Percentiles rank a stretch among this genome's conserved stretches.
Evolutionary conservation across 1,284 basidiomycete genomes (phyloP).

Genomic region (Kalmanozyma brasiliensis): DNA sequence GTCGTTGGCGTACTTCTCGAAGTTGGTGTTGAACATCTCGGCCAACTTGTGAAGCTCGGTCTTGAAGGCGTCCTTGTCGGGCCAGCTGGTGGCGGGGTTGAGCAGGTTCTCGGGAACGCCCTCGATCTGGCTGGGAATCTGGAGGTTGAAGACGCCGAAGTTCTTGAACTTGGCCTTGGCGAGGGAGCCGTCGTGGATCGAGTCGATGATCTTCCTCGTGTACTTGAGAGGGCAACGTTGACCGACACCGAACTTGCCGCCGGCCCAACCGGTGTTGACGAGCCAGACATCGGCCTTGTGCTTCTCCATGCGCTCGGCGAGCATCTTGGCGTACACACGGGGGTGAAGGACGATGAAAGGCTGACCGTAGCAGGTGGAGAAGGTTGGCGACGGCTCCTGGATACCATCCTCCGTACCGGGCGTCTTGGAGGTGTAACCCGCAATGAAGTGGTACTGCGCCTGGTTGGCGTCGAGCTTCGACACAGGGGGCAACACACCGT

Average conservation of each 20-base stretch:
- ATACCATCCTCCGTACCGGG: constrained; percentile 99
- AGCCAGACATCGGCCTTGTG: constrained; percentile 95
- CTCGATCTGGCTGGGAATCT: constrained; percentile 57
- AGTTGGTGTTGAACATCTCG: constrained; percentile 67
- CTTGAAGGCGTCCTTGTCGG: constrained; percentile 59
- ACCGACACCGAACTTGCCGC: constrained; percentile 85
- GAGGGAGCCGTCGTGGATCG: constrained; percentile 93
- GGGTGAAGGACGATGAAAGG: constrained; percentile 96
- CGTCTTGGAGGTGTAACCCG: constrained; percentile 83
- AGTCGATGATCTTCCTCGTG: constrained; percentile 95
- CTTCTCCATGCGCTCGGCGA: constrained; percentile 92
- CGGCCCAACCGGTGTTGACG: constrained; percentile 99
- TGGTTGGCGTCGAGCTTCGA: constrained; percentile 91
- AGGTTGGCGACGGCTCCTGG: constrained; percentile 96
- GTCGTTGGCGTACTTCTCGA: constrained; percentile 64
- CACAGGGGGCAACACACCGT: constrained; percentile 96
- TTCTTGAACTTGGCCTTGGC: constrained; percentile 85
- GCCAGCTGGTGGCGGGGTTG: constrained; percentile 61
- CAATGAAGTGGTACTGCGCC: constrained; percentile 80
- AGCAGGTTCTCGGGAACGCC: constrained; percentile 60
- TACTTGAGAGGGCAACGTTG: constrained; percentile 69
- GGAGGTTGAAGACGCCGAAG: constrained; percentile 71
- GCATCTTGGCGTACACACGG: constrained; percentile 89
- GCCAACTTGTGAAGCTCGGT: constrained; percentile 65
- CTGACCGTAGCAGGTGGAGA: constrained; percentile 98